These are phyloP conservation scores for Leccinellum rugosiceps DNA, from an alignment of 768 basidiomycete genomes.

Conservation along the genomic window DNA sequence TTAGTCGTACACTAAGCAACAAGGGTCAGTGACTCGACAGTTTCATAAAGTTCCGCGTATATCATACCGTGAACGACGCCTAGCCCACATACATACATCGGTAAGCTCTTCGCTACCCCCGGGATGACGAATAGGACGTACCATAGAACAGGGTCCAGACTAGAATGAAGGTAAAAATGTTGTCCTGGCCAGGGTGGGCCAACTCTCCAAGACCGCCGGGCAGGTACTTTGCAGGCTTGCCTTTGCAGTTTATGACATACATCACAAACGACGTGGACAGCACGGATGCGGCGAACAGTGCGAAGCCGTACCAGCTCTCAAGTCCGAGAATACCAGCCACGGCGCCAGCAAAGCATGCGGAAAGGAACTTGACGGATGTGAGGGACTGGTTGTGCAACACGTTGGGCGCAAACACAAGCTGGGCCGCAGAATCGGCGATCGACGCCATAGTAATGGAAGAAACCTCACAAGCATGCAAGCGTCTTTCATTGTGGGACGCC, in stretches of 20 bases:
- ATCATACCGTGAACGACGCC: slow-evolving; percentile 49
- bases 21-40: slow-evolving; percentile 11
- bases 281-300: slow-evolving; percentile 67
- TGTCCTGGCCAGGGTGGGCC: slow-evolving; percentile 85
- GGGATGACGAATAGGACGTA: slow-evolving; percentile 35
- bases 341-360: slow-evolving; percentile 82
- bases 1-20: slow-evolving; percentile 41
- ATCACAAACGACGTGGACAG: slow-evolving; percentile 65
- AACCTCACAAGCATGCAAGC: background rate
- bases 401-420: slow-evolving; percentile 66
- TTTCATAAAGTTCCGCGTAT: background rate
- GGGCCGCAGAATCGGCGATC: slow-evolving; percentile 46
- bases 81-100: slow-evolving; percentile 4
- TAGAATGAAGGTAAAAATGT: slow-evolving; percentile 84
- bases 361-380: slow-evolving; percentile 71
- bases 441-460: slow-evolving; percentile 40
- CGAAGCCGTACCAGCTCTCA: slow-evolving; percentile 80
- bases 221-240: slow-evolving; percentile 59
- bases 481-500: background rate
- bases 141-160: slow-evolving; percentile 95
- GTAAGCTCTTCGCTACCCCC: background rate
- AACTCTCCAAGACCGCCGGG: slow-evolving; percentile 64
- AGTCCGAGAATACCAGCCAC: slow-evolving; percentile 88
- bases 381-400: slow-evolving; percentile 60
- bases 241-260: slow-evolving; percentile 67